Evolutionary conservation across 306 rosid genomes (phyloP).

Genomic region (Pueraria montana): DNA sequence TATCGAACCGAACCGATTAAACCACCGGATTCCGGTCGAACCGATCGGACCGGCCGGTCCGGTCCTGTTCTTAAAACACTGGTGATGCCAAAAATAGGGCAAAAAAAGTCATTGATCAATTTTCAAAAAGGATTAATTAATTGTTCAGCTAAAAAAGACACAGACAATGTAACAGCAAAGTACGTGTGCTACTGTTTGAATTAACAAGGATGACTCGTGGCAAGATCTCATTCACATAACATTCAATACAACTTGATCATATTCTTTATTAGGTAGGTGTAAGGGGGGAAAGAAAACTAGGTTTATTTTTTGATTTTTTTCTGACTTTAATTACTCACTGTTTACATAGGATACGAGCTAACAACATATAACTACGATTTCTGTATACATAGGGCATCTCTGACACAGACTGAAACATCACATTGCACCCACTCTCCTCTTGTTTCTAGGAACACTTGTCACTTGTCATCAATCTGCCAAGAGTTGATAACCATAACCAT

Average conservation of each 20-base stretch:
- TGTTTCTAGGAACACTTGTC: background rate
- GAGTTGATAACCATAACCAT: background rate
- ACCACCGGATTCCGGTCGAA: too few relatives aligned
- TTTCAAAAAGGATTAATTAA: too few relatives aligned
- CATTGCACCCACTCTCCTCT: conserved; percentile 13
- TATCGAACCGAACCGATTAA: too few relatives aligned
- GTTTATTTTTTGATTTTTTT: background rate
- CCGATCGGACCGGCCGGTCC: too few relatives aligned
- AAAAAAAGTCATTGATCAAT: background rate
- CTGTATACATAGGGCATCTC: background rate
- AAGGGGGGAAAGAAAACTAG: background rate
- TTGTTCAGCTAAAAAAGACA: background rate
- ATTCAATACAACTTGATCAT: background rate
- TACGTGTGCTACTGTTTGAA: background rate
- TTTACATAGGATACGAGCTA: background rate
- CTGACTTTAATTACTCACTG: background rate
- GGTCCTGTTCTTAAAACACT: too few relatives aligned
- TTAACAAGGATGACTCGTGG: background rate
- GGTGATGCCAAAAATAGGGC: too few relatives aligned
- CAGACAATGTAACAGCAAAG: background rate
- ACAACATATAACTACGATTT: background rate
- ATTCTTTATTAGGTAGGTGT: background rate
- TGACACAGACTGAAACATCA: conserved; percentile 12
- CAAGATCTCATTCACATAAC: background rate
- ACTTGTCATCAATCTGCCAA: background rate